phyloP scores from a whole-genome alignment of 1,139 yeast species.

The Sugiyamaella grinbergsii region DNA sequence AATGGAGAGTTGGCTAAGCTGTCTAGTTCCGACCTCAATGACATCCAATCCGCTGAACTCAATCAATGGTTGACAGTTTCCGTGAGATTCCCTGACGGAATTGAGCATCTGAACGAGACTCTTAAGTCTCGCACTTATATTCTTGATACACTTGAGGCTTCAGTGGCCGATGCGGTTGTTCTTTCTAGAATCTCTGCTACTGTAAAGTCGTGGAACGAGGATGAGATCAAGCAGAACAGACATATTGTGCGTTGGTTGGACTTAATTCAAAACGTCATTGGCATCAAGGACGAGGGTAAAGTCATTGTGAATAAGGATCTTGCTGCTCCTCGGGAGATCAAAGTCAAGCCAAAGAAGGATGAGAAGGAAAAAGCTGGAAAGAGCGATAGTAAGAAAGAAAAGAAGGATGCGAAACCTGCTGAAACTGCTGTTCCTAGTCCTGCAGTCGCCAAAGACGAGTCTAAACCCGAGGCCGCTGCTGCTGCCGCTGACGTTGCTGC shows the following conservation, averaged over 20 bases:
- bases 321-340: constrained; percentile 68
- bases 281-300: constrained; percentile 57
- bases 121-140: constrained; percentile 72
- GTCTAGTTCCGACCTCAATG: constrained; percentile 33
- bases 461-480: constrained; percentile 23
- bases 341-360: constrained; percentile 56
- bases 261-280: constrained; percentile 64
- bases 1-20: constrained; percentile 32
- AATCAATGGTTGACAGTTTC: constrained; percentile 82
- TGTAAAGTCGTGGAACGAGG: constrained; percentile 59
- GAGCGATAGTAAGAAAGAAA: constrained; percentile 68
- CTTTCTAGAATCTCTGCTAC: constrained; percentile 66
- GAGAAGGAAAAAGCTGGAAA: constrained; percentile 26
- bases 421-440: constrained; percentile 34
- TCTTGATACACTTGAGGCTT: constrained; percentile 60
- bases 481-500: constrained; percentile 42
- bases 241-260: constrained; percentile 93
- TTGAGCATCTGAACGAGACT: constrained; percentile 62
- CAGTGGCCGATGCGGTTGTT: constrained; percentile 67
- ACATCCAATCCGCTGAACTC: constrained; percentile 63
- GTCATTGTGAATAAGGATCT: constrained; percentile 59
- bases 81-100: constrained; percentile 57
- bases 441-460: constrained; percentile 23
- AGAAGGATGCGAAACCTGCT: constrained; percentile 43
- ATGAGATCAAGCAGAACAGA: constrained; percentile 60